Base-by-base conservation (phyloP, 495 filamentous ascomycete genomes). In the Xylaria grammica region DNA sequence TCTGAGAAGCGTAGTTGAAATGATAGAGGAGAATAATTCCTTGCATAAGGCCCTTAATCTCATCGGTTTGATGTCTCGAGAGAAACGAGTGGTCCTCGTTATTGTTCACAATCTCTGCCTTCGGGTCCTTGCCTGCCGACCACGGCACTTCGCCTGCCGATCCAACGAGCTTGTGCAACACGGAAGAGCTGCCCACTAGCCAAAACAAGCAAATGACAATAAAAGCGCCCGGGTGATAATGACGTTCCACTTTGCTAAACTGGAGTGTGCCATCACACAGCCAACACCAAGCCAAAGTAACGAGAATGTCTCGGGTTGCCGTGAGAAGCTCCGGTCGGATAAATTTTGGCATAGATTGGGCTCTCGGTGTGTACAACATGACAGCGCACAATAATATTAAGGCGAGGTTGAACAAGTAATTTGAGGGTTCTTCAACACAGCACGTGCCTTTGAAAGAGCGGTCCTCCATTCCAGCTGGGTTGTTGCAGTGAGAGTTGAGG, bases 41-140 rank as follows among this genome's bases (percentile, higher is more conserved):
- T 62, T 88, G 86, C 85, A 89, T 85, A 79, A 85, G 82, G 17
- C 87, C 87, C 75, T 89, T 89, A 81, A 84, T 87, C 69, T 90
- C 87, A 65, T 88, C 79, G 4, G 83, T 85, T 65, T 88, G 86
- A 19, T 81, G 72, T 64, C 84, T 74, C 7, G 79, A 78, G 17
- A 89, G 75, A 60, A 83, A 86, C 36, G 51, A 49, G 36, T 65
- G 56, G 11, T 40, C 51, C 6, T 57, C 52, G 20, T 8, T 22
- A 17, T 10, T 17, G 17, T 9, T 46, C 5, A 26, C 17, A 38
- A 30, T 9, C 11, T 63, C 58, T 32, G 32, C 52, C 59, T 70
- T 67, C 20, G 51, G 29, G 24, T 70, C 36, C 15, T 50, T 48
- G 36, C 20, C 38, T 22, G 63, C 38, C 67, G 65, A 53, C 63